Percentiles rank a stretch among this genome's conserved stretches.
These are phyloP conservation scores for Solanum clarkiae DNA, from an alignment of 257 asterid genomes.

Conservation along the genomic window DNA sequence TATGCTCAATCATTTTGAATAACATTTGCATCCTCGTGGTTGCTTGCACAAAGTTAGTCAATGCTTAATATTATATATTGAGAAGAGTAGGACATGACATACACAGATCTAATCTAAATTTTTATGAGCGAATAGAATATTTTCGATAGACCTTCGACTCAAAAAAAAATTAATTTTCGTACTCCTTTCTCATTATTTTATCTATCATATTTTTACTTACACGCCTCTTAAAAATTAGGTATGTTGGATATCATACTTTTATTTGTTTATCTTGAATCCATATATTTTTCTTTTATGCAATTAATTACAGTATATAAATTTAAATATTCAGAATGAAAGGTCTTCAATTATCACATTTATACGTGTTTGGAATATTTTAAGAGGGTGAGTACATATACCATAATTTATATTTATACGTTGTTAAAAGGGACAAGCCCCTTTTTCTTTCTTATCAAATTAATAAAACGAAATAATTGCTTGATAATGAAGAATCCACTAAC, in stretches of 20 bases:
- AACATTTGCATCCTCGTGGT: neutral
- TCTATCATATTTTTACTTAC: neutral
- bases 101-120: too few species aligned
- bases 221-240: fast-evolving
- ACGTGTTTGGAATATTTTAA: neutral
- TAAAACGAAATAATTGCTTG: neutral
- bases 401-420: neutral
- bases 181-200: neutral
- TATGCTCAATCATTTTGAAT: too few species aligned
- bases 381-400: neutral
- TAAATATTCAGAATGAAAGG: neutral
- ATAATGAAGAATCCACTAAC: neutral
- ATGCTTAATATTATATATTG: neutral
- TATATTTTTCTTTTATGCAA: neutral
- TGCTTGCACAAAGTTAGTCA: neutral
- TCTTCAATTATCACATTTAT: neutral
- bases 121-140: neutral
- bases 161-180: neutral
- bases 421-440: neutral
- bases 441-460: neutral
- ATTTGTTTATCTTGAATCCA: neutral
- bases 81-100: too few species aligned
- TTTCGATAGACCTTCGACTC: fast-evolving
- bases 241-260: neutral
- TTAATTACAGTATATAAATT: neutral